Conservation (phyloP, 306 rosid genomes). For the Lathyrus sativus region DNA sequence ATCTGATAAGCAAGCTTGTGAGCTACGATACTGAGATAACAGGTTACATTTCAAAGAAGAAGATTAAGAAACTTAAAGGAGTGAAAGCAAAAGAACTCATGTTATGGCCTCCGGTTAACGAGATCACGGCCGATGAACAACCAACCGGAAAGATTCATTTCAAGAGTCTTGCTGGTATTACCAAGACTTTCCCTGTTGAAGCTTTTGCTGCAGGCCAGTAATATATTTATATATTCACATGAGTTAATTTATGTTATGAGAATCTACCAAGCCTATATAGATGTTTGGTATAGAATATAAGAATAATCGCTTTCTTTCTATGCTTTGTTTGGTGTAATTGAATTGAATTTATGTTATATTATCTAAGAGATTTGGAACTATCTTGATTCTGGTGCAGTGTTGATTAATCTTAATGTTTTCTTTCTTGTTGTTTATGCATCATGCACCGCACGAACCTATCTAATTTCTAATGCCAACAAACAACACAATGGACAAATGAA, state of each 20-base stretch:
- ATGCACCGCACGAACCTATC: not conserved
- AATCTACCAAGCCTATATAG: not conserved
- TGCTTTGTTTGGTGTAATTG: conserved; percentile 5
- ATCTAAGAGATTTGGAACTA: not conserved
- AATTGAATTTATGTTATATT: conserved; percentile 20
- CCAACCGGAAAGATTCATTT: conserved; percentile 75
- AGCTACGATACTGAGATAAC: conserved; percentile 69
- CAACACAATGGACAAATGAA: no score
- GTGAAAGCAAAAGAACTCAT: conserved; percentile 90
- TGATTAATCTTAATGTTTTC: not conserved
- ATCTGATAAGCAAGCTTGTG: conserved; percentile 68
- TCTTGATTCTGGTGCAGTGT: not conserved
- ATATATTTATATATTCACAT: not conserved
- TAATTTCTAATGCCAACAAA: no score
- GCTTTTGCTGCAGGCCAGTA: conserved; percentile 91
- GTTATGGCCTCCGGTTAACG: conserved; percentile 94
- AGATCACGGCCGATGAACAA: conserved; percentile 55
- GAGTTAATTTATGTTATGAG: conserved; percentile 7
- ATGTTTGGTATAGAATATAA: conserved; percentile 31
- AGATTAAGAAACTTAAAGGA: conserved; percentile 80
- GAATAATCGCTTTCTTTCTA: not conserved
- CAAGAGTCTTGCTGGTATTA: conserved; percentile 94
- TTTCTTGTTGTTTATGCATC: not conserved
- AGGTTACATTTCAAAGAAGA: conserved; percentile 59
- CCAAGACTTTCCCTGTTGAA: conserved; percentile 83